Evolutionary conservation across 2,329 filamentous ascomycete genomes (phyloP).

Genomic region (Hymenoscyphus occultus): DNA sequence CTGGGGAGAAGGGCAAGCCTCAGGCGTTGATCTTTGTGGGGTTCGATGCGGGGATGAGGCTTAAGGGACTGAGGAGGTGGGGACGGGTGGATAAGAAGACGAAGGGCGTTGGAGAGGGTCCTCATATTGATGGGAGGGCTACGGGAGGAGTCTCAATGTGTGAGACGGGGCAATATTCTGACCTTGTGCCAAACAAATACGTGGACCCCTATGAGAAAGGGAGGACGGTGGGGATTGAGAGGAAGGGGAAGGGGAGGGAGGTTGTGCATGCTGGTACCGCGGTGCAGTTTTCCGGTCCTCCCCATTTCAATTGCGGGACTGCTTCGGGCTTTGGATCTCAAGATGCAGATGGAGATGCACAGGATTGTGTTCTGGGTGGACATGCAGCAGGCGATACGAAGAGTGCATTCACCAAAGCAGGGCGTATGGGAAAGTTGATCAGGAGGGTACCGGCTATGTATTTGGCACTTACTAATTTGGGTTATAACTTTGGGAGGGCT

Average conservation of each 20-base stretch:
- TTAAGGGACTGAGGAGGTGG: slow-evolving; percentile 35
- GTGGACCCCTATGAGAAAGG: slow-evolving; percentile 24
- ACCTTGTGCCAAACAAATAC: slow-evolving; percentile 2
- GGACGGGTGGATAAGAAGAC: slow-evolving; percentile 17
- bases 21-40: slow-evolving; percentile 43
- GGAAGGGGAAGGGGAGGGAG: slow-evolving; percentile 27
- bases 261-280: not conserved
- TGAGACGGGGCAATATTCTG: no score
- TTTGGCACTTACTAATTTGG: slow-evolving; percentile 24
- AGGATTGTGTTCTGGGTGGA: not conserved
- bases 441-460: slow-evolving; percentile 33
- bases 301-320: not conserved
- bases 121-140: slow-evolving; percentile 31
- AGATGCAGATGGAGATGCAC: not conserved
- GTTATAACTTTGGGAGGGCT: slow-evolving; percentile 29
- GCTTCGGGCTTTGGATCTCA: not conserved
- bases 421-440: slow-evolving; percentile 18
- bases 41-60: slow-evolving; percentile 42
- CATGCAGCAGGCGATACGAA: not conserved
- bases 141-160: slow-evolving; percentile 11
- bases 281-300: not conserved
- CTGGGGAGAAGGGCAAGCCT: slow-evolving; percentile 30
- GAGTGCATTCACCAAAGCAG: not conserved
- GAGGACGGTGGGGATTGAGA: slow-evolving; percentile 24
- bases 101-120: slow-evolving; percentile 29